Evolutionary conservation across 768 basidiomycete species (phyloP).

Genomic region (Amanita muscaria): DNA sequence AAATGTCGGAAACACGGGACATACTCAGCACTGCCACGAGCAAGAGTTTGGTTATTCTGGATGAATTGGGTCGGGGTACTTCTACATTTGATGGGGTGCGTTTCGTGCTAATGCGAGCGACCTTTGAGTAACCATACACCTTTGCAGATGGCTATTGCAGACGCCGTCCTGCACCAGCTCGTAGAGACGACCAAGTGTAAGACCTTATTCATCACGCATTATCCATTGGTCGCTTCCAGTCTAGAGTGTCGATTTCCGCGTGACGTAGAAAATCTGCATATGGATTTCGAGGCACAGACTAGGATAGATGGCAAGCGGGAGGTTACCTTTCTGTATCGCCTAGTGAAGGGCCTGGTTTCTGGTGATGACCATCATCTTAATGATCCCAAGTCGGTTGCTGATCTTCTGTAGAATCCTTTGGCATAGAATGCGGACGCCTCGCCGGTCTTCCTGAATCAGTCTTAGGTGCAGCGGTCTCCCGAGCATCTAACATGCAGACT

Average conservation of each 20-base stretch:
- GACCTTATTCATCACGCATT: constrained; percentile 93
- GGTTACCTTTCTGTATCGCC: constrained; percentile 80
- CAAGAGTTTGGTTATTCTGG: constrained; percentile 79
- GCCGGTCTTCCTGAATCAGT: constrained; percentile 74
- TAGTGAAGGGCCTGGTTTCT: constrained; percentile 62
- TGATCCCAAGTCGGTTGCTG: neutral
- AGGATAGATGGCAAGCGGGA: constrained; percentile 66
- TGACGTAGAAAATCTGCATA: constrained; percentile 72
- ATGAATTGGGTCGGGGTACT: constrained; percentile 86
- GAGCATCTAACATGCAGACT: constrained; percentile 46
- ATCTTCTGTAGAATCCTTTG: constrained; percentile 58
- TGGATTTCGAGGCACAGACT: constrained; percentile 69
- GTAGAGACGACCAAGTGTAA: constrained; percentile 50
- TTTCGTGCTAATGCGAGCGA: constrained; percentile 7
- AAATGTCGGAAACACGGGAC: constrained; percentile 89
- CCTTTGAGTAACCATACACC: constrained; percentile 2
- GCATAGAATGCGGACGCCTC: constrained; percentile 85
- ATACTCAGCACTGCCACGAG: constrained; percentile 71
- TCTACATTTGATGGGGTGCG: constrained; percentile 83
- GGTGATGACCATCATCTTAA: constrained; percentile 22
- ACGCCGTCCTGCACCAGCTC: constrained; percentile 70
- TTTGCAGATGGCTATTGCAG: constrained; percentile 75
- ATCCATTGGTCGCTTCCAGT: constrained; percentile 72
- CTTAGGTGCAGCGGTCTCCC: constrained; percentile 47
- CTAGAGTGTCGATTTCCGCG: constrained; percentile 50